These are phyloP conservation scores for Juncus effusus DNA, from an alignment of 176 grass and related monocot species.

Conservation along the genomic window DNA sequence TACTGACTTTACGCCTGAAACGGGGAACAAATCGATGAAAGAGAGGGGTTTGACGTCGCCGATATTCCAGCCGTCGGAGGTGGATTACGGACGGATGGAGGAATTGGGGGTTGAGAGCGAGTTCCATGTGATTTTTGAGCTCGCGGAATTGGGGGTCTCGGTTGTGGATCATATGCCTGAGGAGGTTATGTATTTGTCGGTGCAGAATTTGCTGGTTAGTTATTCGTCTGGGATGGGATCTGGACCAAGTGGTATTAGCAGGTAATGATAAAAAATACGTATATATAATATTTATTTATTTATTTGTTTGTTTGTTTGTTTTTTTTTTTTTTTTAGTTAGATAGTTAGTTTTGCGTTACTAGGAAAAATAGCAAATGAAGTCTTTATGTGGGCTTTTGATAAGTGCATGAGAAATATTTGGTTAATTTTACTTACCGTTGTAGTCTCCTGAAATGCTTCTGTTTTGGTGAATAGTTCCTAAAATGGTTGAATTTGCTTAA, in stretches of 20 bases:
- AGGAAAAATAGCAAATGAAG: no score
- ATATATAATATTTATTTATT: constrained; percentile 3
- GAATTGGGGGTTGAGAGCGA: constrained; percentile 51
- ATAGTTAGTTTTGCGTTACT: no score
- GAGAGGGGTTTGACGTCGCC: constrained; percentile 52
- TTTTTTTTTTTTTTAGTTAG: no score
- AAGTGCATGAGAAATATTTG: not conserved
- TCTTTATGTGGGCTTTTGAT: not conserved
- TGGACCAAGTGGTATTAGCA: constrained; percentile 46
- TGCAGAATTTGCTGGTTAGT: constrained; percentile 78
- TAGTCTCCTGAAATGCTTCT: no score
- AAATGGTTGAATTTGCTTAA: no score
- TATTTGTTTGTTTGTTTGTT: not conserved
- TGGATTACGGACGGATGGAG: constrained; percentile 61
- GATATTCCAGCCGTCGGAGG: constrained; percentile 67
- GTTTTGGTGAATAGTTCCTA: no score
- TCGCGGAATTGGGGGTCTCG: constrained; percentile 71
- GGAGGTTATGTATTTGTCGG: constrained; percentile 86
- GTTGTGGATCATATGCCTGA: constrained; percentile 97
- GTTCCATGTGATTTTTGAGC: constrained; percentile 86
- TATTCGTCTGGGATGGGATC: constrained; percentile 97
- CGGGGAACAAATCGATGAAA: constrained; percentile 41
- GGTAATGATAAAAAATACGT: constrained; percentile 34
- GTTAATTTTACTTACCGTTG: no score
- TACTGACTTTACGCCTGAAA: constrained; percentile 84